Evolutionary conservation across 2,329 filamentous ascomycete species (phyloP).

Genomic region (Pseudogymnoascus sp.): DNA sequence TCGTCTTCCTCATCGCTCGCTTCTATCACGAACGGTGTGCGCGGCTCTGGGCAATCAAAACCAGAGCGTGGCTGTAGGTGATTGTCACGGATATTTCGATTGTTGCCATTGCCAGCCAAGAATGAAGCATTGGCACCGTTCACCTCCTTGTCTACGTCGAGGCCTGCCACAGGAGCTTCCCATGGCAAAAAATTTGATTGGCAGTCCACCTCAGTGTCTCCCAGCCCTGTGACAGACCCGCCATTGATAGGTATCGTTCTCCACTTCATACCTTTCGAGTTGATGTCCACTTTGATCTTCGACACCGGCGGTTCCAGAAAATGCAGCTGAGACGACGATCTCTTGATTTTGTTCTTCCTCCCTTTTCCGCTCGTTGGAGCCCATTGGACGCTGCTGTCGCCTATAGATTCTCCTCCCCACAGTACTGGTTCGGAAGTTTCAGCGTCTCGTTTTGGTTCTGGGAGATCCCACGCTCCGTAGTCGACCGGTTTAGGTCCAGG

Average conservation of each 20-base stretch:
- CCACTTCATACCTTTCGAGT: neutral
- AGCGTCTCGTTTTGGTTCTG: neutral
- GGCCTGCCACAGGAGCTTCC: neutral
- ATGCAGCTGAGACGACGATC: neutral
- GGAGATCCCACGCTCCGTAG: neutral
- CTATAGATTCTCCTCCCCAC: neutral
- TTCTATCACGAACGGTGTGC: neutral
- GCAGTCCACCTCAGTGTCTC: neutral
- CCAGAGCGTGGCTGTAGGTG: neutral
- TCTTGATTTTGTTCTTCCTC: neutral
- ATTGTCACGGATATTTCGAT: neutral
- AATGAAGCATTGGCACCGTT: neutral
- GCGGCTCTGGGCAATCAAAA: neutral
- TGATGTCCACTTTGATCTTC: neutral
- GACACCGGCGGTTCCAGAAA: neutral
- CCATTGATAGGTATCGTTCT: neutral
- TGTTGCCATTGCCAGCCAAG: neutral
- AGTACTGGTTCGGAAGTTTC: neutral
- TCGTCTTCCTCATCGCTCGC: neutral
- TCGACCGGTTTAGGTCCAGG: neutral
- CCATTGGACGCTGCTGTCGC: neutral
- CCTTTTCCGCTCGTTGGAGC: conserved; percentile 1
- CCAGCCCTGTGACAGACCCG: neutral
- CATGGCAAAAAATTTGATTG: neutral
- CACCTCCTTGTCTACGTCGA: neutral